These are phyloP conservation scores for Rubus idaeus DNA, from an alignment of 306 rosid species.

Conservation along the genomic window DNA sequence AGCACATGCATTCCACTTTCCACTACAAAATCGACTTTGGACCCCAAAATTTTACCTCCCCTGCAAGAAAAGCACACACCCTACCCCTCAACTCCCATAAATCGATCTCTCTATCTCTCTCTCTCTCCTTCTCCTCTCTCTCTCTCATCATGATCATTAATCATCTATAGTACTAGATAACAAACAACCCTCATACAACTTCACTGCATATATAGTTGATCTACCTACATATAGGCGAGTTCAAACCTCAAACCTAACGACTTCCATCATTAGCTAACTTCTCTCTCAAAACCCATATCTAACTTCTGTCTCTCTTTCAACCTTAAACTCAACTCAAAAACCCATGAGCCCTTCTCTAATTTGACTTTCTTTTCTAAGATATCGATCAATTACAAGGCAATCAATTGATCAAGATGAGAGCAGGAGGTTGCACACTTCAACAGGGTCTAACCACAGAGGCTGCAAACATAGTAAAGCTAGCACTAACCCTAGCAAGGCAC, in stretches of 20 bases:
- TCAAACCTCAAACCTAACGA: background rate
- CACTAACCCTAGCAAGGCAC: constrained; percentile 67
- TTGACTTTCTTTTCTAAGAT: constrained; percentile 3
- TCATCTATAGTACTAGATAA: constrained; percentile 30
- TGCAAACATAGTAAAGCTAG: constrained; percentile 66
- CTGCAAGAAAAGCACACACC: constrained; percentile 87
- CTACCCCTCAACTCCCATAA: constrained; percentile 38
- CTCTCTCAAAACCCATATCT: constrained; percentile 14
- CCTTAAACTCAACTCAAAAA: background rate
- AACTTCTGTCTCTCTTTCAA: constrained; percentile 8
- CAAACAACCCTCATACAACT: constrained; percentile 21
- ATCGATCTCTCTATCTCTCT: constrained; percentile 39
- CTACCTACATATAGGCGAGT: constrained; percentile 19
- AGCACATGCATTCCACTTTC: constrained; percentile 99
- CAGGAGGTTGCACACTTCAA: constrained; percentile 71
- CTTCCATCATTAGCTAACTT: constrained; percentile 3
- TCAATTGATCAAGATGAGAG: constrained; percentile 57
- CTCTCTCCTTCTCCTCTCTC: constrained; percentile 22
- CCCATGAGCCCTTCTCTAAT: constrained; percentile 10
- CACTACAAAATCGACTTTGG: constrained; percentile 81
- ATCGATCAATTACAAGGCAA: background rate
- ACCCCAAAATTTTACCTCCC: constrained; percentile 85
- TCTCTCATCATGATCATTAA: constrained; percentile 15
- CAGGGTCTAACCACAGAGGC: constrained; percentile 86
- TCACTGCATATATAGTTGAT: constrained; percentile 27